phyloP scores from a whole-genome alignment of 2,329 filamentous ascomycete genomes.

The Verticillium zaregamsianum region DNA sequence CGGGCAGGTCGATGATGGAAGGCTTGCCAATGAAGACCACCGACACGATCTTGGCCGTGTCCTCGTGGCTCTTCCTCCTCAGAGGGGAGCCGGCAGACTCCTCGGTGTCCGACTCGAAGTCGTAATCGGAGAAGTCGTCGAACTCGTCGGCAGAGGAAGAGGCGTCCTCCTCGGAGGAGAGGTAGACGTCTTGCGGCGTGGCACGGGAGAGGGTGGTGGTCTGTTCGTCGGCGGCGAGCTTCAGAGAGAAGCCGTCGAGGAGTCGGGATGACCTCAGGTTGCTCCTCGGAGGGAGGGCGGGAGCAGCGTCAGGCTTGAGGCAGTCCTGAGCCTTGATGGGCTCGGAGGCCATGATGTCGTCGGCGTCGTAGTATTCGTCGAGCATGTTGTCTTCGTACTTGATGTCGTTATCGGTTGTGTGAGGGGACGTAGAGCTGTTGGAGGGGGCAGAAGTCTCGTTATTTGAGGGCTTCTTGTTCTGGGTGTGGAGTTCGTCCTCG shows the following conservation, averaged over 20 bases:
- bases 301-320: constrained; percentile 22
- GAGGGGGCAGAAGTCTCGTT: constrained; percentile 11
- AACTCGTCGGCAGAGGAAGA: constrained; percentile 59
- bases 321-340: constrained; percentile 14
- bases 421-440: constrained; percentile 10
- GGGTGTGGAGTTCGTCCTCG: constrained; percentile 4
- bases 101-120: constrained; percentile 36
- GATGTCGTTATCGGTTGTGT: constrained; percentile 13
- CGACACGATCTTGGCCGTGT: constrained; percentile 54
- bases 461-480: constrained; percentile 8
- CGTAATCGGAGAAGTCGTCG: constrained; percentile 55
- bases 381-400: constrained; percentile 14
- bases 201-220: constrained; percentile 27
- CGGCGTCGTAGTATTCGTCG: constrained; percentile 15
- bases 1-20: constrained; percentile 46
- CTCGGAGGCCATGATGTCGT: constrained; percentile 11
- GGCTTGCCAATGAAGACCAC: constrained; percentile 58
- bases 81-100: constrained; percentile 18
- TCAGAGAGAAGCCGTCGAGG: constrained; percentile 30
- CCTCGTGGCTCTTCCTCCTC: constrained; percentile 42
- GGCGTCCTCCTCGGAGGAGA: constrained; percentile 62
- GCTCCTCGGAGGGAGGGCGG: constrained; percentile 47
- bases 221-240: constrained; percentile 24
- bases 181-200: constrained; percentile 55
- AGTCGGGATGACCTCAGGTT: constrained; percentile 43